Evolutionary conservation across 208 protist species (phyloP).

Genomic region (Wallacemonas sp.): DNA sequence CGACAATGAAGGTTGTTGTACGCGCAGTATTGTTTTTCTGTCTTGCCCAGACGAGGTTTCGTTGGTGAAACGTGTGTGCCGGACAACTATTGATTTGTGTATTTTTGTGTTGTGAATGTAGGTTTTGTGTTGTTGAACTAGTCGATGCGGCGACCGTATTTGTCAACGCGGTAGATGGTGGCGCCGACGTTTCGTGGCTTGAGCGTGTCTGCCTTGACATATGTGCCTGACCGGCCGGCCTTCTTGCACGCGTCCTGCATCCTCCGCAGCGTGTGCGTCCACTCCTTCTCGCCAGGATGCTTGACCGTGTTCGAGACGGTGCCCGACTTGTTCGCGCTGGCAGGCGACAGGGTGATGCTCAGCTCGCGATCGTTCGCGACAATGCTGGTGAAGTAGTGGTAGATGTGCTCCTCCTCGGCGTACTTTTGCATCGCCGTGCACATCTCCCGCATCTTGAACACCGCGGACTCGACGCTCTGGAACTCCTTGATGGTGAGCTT

Average conservation of each 20-base stretch:
- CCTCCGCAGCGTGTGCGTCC: constrained; percentile 54
- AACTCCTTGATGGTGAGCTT: constrained; percentile 86
- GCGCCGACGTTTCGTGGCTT: constrained; percentile 77
- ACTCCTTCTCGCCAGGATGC: constrained; percentile 86
- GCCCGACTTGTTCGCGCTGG: constrained; percentile 47
- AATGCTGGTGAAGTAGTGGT: constrained; percentile 84
- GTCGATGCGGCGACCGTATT: constrained; percentile 83
- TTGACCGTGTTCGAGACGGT: constrained; percentile 49
- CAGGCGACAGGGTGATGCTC: constrained; percentile 68
- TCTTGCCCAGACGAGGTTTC: too few relatives aligned
- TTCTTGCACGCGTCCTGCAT: constrained; percentile 78
- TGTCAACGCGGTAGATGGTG: constrained; percentile 79
- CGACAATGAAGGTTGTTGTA: too few relatives aligned
- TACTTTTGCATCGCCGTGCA: constrained; percentile 67
- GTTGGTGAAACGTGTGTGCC: too few relatives aligned
- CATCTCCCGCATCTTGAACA: constrained; percentile 86
- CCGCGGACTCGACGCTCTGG: constrained; percentile 61
- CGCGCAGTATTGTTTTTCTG: too few relatives aligned
- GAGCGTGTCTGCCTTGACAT: constrained; percentile 56
- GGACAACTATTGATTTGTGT: too few relatives aligned
- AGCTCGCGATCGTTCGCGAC: constrained; percentile 75
- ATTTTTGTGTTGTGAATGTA: too few relatives aligned
- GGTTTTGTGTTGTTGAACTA: too few relatives aligned
- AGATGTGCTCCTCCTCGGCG: constrained; percentile 57
- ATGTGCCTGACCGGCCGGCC: constrained; percentile 74